Evolutionary conservation across 2,329 filamentous ascomycete species (phyloP).

Genomic region (Colletotrichum brevisporum): DNA sequence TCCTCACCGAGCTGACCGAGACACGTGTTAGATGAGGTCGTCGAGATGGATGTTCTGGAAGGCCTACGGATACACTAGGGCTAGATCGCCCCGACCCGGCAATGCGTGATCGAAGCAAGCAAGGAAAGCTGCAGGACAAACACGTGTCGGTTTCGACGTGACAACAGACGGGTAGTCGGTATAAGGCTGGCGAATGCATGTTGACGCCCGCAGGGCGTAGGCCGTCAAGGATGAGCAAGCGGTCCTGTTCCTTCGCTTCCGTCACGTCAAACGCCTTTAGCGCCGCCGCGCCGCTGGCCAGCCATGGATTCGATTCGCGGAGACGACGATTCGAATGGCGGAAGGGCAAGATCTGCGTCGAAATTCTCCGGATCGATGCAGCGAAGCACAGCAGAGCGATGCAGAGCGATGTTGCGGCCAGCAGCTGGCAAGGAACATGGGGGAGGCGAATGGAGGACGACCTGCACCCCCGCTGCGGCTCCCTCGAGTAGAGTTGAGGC

Average conservation of each 20-base stretch:
- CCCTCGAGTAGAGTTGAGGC: slow-evolving; percentile 12
- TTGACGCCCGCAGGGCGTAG: slow-evolving; percentile 18
- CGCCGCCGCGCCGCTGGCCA: not conserved
- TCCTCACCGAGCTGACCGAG: slow-evolving; percentile 33
- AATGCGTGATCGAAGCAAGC: not conserved
- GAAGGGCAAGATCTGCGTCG: slow-evolving; percentile 13
- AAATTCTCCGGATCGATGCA: slow-evolving; percentile 19
- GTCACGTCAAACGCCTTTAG: slow-evolving; percentile 14
- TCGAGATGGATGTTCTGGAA: not conserved
- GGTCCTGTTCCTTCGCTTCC: slow-evolving; percentile 19
- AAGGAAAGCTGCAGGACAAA: not conserved
- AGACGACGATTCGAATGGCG: not conserved
- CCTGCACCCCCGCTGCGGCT: slow-evolving; percentile 21
- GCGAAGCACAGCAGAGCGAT: slow-evolving; percentile 9
- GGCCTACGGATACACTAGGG: slow-evolving; percentile 3
- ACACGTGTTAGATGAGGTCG: not conserved
- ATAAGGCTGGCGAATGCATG: slow-evolving; percentile 22
- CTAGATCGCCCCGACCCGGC: not conserved
- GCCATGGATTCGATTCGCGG: slow-evolving; percentile 10
- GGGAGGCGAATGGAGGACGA: not conserved
- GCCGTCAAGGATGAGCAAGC: slow-evolving; percentile 18
- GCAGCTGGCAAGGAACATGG: slow-evolving; percentile 28
- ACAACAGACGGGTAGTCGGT: slow-evolving; percentile 14
- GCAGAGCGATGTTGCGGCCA: not conserved
- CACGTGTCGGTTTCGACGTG: not conserved